A percentile compares a stretch with the other conserved stretches of the same genome.
Conservation (phyloP, 441 rosid genomes). For the Corymbia citriodora region DNA sequence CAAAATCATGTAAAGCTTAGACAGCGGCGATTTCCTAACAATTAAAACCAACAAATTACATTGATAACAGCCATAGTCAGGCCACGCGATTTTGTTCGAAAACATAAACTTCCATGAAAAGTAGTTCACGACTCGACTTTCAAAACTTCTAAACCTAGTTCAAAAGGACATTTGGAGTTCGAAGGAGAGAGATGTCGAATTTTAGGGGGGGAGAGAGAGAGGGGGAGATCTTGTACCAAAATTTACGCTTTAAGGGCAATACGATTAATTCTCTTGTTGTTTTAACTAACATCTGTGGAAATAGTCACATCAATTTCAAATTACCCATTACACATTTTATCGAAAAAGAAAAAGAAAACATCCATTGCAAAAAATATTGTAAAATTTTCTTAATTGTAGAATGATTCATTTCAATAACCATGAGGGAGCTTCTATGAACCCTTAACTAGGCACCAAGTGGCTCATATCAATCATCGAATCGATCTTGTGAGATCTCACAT, state of each 20-base stretch:
- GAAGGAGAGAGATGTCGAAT: neutral
- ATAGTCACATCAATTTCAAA: neutral
- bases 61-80: neutral
- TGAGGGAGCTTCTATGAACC: neutral
- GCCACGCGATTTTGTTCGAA: neutral
- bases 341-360: neutral
- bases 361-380: neutral
- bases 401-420: neutral
- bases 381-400: neutral
- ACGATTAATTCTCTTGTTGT: neutral
- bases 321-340: neutral
- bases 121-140: neutral
- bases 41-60: neutral
- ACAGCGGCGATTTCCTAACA: neutral
- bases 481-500: neutral
- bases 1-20: neutral
- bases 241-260: neutral
- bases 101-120: neutral
- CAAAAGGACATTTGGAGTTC: neutral
- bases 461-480: neutral
- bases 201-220: neutral
- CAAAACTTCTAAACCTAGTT: neutral
- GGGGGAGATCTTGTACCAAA: neutral
- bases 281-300: neutral
- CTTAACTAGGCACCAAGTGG: neutral